Evolutionary conservation across 208 protist genomes (phyloP).

Genomic region (Crithidia bombi): DNA sequence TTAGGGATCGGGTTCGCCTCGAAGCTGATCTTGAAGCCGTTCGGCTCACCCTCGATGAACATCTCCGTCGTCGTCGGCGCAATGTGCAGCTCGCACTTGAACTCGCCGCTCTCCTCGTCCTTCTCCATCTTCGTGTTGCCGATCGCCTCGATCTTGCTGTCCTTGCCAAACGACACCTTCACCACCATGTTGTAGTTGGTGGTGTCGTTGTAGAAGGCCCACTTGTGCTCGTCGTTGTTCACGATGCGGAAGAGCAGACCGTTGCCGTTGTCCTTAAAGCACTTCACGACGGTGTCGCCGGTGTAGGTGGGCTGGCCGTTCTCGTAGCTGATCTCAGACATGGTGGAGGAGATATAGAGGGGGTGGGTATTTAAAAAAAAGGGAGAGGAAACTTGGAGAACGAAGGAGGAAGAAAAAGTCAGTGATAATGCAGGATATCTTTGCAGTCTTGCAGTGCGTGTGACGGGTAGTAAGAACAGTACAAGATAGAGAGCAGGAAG

Average conservation of each 20-base stretch:
- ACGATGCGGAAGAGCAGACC: conserved; percentile 85
- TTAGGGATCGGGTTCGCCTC: conserved; percentile 67
- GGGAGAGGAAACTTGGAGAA: no score
- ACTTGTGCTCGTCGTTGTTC: conserved; percentile 76
- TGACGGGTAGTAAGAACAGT: no score
- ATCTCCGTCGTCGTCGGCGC: conserved; percentile 63
- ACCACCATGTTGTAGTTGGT: conserved; percentile 78
- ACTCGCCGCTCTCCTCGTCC: conserved; percentile 57
- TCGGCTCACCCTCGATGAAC: conserved; percentile 79
- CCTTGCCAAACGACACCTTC: conserved; percentile 76
- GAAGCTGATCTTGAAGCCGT: conserved; percentile 86
- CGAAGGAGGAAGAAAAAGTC: no score
- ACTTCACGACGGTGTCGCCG: conserved; percentile 64
- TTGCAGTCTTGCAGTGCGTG: no score
- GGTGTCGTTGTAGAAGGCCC: conserved; percentile 89
- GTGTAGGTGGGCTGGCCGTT: conserved; percentile 67
- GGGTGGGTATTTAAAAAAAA: not conserved
- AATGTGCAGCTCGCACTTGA: conserved; percentile 65
- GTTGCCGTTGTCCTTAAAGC: conserved; percentile 85
- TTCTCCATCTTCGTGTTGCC: conserved; percentile 62
- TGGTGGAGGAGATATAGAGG: conserved; percentile 18
- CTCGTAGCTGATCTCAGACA: conserved; percentile 64
- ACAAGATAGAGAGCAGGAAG: no score
- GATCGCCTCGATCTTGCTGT: conserved; percentile 64
- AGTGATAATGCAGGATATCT: no score